Base-by-base conservation (phyloP, 1,284 basidiomycete genomes). In the Papiliotrema nemorosa region DNA sequence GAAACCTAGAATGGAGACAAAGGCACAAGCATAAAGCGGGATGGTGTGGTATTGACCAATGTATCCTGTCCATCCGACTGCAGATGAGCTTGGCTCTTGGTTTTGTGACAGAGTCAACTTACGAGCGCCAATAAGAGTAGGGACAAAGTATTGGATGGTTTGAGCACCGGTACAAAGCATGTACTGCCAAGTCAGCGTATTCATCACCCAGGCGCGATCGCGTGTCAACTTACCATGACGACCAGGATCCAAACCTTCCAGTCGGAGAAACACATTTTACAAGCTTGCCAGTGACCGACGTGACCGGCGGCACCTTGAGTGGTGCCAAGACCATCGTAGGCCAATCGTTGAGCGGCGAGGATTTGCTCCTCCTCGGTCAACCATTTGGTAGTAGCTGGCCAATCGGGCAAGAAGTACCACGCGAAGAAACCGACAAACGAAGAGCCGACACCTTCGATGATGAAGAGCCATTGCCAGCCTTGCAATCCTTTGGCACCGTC, bases 61-160 rank as follows among this genome's bases (percentile, higher is more conserved):
- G 60, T 66, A 70, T 13, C 76, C 76, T 0, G 57, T 65, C 62
- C 74, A 76, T 26, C 74, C 74, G 43, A 78, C 55, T 35, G 31
- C 9, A 38, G 14, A 43, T 35, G 18, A 49, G 36, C 9, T 33
- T 5, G 9, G 9, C 14, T 40, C 6, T 4, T 18, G 5, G 12
- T 14, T 26, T n/a, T 26, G 36, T 20, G 49, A 10, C n/a, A n/a
- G n/a, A n/a, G n/a, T n/a, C 4, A 12, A 45, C 53, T 58, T 29
- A 55, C 53, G 62, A 41, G 70, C 58, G 9, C 63, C 65, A 35
- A 74, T 63, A 26, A 76, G 62, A 3, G 72, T 75, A 9, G 76
- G 76, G 41, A 78, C 73, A 55, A 78, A 78, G 68, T 78, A 78
- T 54, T 76, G 74, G 45, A 78, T 76, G 4, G 76, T 76, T 55